Percentiles rank a stretch among this genome's conserved stretches.
Conservation (phyloP, 495 filamentous ascomycete species). For the Talaromyces trachyspermus region DNA sequence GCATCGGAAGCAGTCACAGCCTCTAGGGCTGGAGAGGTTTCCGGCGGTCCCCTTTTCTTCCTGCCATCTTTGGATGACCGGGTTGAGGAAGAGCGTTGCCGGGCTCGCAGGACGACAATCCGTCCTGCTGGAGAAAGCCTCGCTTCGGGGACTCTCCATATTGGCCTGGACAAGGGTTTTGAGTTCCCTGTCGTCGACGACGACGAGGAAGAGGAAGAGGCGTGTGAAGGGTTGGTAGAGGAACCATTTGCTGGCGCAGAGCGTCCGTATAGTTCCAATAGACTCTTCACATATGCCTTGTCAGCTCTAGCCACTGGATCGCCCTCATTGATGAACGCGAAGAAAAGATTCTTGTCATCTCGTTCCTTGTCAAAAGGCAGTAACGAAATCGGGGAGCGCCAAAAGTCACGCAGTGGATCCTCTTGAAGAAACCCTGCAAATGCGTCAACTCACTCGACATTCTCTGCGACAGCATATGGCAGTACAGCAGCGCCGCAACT, state of each 20-base stretch:
- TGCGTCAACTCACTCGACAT: conserved; percentile 57
- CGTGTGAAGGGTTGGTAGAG: too few relatives aligned
- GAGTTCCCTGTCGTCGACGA: too few relatives aligned
- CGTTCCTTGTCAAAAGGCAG: conserved; percentile 47
- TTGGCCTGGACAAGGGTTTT: too few relatives aligned
- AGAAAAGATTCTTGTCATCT: conserved; percentile 58
- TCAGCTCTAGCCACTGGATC: conserved; percentile 74
- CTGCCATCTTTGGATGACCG: not conserved
- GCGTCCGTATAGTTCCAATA: conserved; percentile 61
- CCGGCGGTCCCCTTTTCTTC: not conserved
- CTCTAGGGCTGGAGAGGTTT: conserved; percentile 44
- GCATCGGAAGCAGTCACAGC: conserved; percentile 59
- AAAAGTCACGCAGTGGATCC: conserved; percentile 76
- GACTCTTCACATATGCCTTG: conserved; percentile 59
- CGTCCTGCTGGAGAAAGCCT: conserved; percentile 60
- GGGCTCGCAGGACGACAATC: conserved; percentile 52
- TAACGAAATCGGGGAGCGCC: conserved; percentile 71
- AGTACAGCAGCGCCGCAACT: conserved; percentile 67
- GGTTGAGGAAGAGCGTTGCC: not conserved
- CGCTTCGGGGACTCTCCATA: conserved; percentile 56
- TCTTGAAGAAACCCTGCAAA: conserved; percentile 59
- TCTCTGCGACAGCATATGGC: conserved; percentile 60
- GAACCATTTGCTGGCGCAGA: not conserved
- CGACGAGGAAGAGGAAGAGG: conserved; percentile 5
- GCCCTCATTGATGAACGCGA: conserved; percentile 75